phyloP scores from a whole-genome alignment of 768 basidiomycete species.

The Guyanaporus albipodus region DNA sequence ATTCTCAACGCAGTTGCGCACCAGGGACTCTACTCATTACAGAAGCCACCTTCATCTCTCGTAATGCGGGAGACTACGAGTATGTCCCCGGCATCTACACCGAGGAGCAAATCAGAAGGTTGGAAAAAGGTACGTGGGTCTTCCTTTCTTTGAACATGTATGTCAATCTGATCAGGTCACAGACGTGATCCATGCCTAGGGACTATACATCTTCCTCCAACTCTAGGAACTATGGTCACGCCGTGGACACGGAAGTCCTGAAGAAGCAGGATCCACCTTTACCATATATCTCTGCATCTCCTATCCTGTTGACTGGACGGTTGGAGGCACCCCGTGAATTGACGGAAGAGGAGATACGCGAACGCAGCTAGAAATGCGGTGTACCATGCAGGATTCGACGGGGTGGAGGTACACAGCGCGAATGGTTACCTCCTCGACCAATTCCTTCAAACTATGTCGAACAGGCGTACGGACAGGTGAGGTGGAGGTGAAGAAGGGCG shows the following conservation, averaged over 20 bases:
- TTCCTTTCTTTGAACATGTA: not conserved
- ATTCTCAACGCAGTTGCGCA: constrained; percentile 41
- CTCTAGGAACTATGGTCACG: constrained; percentile 53
- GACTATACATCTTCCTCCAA: not conserved
- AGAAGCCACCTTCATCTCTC: constrained; percentile 51
- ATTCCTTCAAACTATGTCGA: not conserved
- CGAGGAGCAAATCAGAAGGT: not conserved
- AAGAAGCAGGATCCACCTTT: constrained; percentile 24
- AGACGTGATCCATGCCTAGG: constrained; percentile 5
- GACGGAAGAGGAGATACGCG: not conserved
- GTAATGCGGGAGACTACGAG: not conserved
- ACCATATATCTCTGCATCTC: constrained; percentile 34
- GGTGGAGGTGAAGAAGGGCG: not conserved
- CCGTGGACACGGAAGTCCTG: constrained; percentile 26
- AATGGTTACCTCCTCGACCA: not conserved
- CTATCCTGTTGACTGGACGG: constrained; percentile 8
- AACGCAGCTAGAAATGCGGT: not conserved
- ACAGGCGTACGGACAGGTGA: not conserved
- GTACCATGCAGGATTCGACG: not conserved
- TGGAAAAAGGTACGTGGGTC: not conserved
- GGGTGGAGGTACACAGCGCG: not conserved
- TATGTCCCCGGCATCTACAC: not conserved
- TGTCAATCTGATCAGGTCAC: not conserved
- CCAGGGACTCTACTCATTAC: constrained; percentile 54
- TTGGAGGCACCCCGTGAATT: not conserved